phyloP scores from a whole-genome alignment of 257 asterid species.

The Vinca minor region DNA sequence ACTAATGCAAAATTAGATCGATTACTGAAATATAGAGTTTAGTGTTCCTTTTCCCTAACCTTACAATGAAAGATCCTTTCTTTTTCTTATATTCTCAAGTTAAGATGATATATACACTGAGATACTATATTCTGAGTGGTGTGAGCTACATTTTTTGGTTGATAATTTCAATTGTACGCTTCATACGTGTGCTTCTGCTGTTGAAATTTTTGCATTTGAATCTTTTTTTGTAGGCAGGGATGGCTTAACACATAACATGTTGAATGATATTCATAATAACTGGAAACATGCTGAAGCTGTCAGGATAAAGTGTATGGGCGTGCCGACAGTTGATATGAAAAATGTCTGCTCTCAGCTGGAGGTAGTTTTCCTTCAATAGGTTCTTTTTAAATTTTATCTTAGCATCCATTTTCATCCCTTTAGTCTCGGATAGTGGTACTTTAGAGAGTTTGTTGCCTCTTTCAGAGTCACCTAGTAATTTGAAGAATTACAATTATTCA shows the following conservation, averaged over 20 bases:
- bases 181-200: neutral
- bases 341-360: conserved; percentile 76
- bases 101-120: neutral
- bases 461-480: neutral
- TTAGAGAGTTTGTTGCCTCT: neutral
- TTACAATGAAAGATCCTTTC: too few species aligned
- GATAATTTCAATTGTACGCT: neutral
- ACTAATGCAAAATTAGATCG: too few species aligned
- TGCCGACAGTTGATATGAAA: conserved; percentile 90
- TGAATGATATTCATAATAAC: conserved; percentile 77
- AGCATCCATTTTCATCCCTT: neutral
- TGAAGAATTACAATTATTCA: neutral
- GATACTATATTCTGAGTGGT: neutral
- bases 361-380: conserved; percentile 36
- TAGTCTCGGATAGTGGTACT: neutral
- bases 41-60: too few species aligned
- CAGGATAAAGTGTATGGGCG: conserved; percentile 95
- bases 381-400: too few species aligned
- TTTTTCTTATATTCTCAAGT: neutral
- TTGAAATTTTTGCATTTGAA: too few species aligned
- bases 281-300: conserved; percentile 86
- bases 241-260: conserved; percentile 93
- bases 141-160: neutral
- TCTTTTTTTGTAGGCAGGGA: conserved; percentile 55
- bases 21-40: too few species aligned